Evolutionary conservation across 2,329 filamentous ascomycete species (phyloP).

Genomic region (Helminthosporium solani): DNA sequence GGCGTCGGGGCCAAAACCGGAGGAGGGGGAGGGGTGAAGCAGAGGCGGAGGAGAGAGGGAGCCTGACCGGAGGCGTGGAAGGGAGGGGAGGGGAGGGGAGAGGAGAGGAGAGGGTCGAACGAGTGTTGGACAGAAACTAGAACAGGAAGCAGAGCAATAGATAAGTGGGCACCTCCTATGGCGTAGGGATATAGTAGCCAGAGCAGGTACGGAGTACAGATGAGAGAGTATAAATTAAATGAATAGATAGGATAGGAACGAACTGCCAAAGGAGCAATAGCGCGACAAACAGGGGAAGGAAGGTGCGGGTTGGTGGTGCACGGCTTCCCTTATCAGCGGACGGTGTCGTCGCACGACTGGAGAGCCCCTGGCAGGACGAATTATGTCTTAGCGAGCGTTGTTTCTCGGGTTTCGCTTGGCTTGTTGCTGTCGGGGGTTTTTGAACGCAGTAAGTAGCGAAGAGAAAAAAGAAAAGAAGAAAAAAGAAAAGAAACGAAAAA

Average conservation of each 20-base stretch:
- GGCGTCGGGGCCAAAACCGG: conserved; percentile 8
- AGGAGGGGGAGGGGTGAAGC: no score
- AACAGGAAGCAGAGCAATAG: no score
- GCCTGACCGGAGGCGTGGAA: conserved; percentile 11
- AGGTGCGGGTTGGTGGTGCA: background rate
- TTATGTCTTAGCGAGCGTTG: background rate
- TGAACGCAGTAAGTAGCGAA: no score
- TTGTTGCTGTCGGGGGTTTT: no score
- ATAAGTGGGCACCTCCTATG: no score
- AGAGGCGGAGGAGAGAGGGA: conserved; percentile 6
- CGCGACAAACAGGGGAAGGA: background rate
- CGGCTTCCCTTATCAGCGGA: background rate
- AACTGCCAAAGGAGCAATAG: background rate
- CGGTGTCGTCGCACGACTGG: background rate
- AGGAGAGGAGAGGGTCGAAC: background rate
- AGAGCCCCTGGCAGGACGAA: no score
- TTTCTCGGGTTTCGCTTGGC: no score
- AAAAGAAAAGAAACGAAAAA: no score
- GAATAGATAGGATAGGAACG: background rate
- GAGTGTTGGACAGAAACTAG: no score
- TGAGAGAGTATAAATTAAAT: background rate
- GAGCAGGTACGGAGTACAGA: background rate
- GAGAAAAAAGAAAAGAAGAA: no score
- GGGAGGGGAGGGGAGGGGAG: background rate
- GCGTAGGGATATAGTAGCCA: no score